Evolutionary conservation across 805 yeast genomes (phyloP), one percentile per base, ranked within the genome.

Genomic region (Candida sonorensis): DNA sequence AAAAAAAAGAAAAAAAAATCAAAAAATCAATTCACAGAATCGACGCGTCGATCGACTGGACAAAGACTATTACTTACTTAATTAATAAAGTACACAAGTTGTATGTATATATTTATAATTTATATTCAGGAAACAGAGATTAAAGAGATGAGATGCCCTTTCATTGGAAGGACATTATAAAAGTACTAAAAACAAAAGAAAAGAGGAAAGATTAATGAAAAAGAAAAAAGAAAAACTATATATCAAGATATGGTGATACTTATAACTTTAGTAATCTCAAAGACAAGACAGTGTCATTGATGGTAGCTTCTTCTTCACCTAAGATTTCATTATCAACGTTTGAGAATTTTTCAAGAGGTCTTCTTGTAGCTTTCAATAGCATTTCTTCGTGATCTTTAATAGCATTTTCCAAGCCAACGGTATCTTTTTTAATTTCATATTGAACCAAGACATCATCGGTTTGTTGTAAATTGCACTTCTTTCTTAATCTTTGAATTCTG

Each of bases 401-500:
- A 38, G 86, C 76, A 12, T 62, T 59, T 27, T 68, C 76, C 35
- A 88, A 66, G 17, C 69, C 75, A 48, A 82, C 71, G 38, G 84
- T 76, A 50, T 80, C 87, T 44, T 73, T 77, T 44, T 76, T 72
- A 39, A 87, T 56, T 42, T 75, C 64, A 62, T 84, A 84, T 62
- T 90, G 87, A 38, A 92, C 95, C 42, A 74, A 60, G 31, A 92
- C 94, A 48, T 92, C 98, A 57, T 92, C 98, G 27, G 97, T 90
- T 41, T 94, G 88, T 55, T 83, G 83, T 53, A 92, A 71, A 21
- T 95, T 95, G 43, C 84, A 87, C 73, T 88, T 87, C 81, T 92
- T 92, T 66, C 99, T 82, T 56, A 88, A 75, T 61, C 95, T 81
- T 72, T 92, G 99, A 46, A 92, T 86, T 64, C 98, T 87, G 75